Conservation (phyloP, 257 asterid genomes). For the Solanum pimpinellifolium region DNA sequence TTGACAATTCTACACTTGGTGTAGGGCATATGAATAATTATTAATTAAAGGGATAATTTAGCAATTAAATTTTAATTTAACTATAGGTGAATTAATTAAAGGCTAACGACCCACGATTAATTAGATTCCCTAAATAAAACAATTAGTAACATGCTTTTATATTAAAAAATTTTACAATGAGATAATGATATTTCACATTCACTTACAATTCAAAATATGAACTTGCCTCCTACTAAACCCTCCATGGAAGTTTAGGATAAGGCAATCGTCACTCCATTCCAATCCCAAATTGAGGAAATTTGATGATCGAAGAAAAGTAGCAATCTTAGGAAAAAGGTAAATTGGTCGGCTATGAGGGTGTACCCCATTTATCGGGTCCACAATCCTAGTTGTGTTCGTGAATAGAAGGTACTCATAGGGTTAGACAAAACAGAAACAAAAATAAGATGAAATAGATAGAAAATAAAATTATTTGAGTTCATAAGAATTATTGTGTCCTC, state of each 20-base stretch:
- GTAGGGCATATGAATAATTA: neutral
- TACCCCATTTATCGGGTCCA: neutral
- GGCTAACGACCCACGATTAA: neutral
- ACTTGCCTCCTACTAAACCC: neutral
- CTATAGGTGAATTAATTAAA: neutral
- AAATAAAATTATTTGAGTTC: too few species aligned
- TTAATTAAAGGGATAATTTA: neutral
- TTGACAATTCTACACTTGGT: neutral
- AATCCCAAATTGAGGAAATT: neutral
- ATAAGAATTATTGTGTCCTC: accelerated
- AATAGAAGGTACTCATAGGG: neutral
- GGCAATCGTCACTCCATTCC: neutral
- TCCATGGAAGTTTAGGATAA: neutral
- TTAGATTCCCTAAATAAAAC: neutral
- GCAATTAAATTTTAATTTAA: neutral
- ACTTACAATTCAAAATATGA: neutral
- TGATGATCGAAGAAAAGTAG: neutral
- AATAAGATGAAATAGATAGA: too few species aligned
- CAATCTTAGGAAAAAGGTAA: neutral
- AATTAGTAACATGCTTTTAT: neutral
- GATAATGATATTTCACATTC: neutral
- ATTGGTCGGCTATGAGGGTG: neutral
- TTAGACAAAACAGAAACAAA: accelerated
- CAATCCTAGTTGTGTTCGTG: neutral
- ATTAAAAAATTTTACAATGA: neutral